A percentile compares a stretch with the other conserved stretches of the same genome.
phyloP scores from a whole-genome alignment of 371 early-diverging fungal species.

The Mucor indicus region DNA sequence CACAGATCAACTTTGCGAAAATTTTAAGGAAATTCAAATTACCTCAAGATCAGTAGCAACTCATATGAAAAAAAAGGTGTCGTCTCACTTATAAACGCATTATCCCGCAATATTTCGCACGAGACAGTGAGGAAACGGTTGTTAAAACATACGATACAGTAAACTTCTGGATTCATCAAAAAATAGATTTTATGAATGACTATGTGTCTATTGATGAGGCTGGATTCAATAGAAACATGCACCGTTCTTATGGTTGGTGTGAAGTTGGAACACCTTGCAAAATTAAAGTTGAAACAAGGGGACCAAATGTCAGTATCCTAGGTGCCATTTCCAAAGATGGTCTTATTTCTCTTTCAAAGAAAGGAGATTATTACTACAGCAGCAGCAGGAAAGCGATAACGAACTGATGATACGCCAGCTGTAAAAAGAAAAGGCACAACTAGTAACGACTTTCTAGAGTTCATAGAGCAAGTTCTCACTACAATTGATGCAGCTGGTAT shows the following conservation, averaged over 20 bases:
- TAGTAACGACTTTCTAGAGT: constrained; percentile 1
- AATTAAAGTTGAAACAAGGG: constrained; percentile 8
- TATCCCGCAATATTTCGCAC: background rate
- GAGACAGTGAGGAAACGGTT: constrained; percentile 6
- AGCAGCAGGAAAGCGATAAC: constrained; percentile 1
- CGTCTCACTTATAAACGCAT: background rate
- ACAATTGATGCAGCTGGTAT: constrained; percentile 2
- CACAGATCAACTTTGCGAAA: constrained; percentile 4
- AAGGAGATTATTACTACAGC: constrained; percentile 6
- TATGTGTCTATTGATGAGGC: constrained; percentile 18
- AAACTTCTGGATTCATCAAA: constrained; percentile 1
- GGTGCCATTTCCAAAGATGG: constrained; percentile 3
- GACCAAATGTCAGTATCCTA: constrained; percentile 4
- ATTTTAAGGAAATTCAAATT: constrained; percentile 7
- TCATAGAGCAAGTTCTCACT: constrained; percentile 1
- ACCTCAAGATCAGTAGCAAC: background rate
- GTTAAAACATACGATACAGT: constrained; percentile 3
- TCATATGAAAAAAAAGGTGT: background rate
- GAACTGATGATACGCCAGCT: constrained; percentile 5
- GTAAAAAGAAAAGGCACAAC: constrained; percentile 2
- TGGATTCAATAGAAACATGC: constrained; percentile 16
- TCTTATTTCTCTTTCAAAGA: constrained; percentile 1
- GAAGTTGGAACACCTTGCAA: constrained; percentile 3
- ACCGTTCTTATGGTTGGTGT: constrained; percentile 1
- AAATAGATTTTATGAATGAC: constrained; percentile 9